phyloP scores from a whole-genome alignment of 371 early-diverging fungal species.

The Sporodiniella umbellata region DNA sequence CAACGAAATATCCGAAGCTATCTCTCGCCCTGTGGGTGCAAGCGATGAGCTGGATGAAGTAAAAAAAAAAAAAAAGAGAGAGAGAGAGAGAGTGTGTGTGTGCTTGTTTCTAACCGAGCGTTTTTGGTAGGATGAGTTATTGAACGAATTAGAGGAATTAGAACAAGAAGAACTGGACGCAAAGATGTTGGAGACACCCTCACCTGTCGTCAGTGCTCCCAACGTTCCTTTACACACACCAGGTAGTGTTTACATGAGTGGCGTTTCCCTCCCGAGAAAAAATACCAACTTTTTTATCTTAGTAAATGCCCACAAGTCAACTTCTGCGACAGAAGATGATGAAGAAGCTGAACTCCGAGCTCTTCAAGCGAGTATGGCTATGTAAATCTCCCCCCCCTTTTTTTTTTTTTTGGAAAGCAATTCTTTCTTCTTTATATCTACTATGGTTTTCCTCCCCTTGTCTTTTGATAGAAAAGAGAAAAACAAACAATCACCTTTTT shows the following conservation, averaged over 20 bases:
- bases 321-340: slow-evolving; percentile 66
- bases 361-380: slow-evolving; percentile 77
- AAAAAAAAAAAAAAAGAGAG: slow-evolving; percentile 1
- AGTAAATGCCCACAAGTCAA: slow-evolving; percentile 16
- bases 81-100: no score
- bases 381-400: slow-evolving; percentile 5
- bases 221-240: slow-evolving; percentile 63
- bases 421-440: no score
- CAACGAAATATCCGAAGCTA: slow-evolving; percentile 92
- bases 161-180: slow-evolving; percentile 93
- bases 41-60: slow-evolving; percentile 91
- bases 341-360: slow-evolving; percentile 87
- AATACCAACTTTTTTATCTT: no score
- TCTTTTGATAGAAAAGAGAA: no score
- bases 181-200: slow-evolving; percentile 77
- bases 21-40: slow-evolving; percentile 83
- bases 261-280: no score
- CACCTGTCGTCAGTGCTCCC: slow-evolving; percentile 61
- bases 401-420: neutral
- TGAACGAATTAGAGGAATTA: slow-evolving; percentile 87
- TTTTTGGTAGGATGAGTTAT: slow-evolving; percentile 89
- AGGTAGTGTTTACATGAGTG: no score
- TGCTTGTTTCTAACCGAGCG: no score
- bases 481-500: no score
- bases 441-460: no score